Conservation (phyloP, 2,329 filamentous ascomycete genomes). For the Alternaria metachromatica region DNA sequence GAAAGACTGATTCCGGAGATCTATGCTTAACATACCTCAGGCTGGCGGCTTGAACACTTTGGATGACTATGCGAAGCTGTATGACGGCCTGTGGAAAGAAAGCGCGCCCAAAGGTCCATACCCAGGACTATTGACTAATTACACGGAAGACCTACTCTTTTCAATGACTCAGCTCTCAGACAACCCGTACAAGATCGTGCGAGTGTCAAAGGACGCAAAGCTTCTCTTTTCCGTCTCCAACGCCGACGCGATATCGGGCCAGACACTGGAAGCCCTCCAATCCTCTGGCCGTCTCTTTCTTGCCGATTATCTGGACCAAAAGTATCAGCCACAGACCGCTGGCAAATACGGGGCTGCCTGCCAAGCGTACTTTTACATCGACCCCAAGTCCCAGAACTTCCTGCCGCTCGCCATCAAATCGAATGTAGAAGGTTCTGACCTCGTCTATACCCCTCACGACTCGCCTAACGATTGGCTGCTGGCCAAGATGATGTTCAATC, state of each 20-base stretch:
- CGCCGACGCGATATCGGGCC: not conserved
- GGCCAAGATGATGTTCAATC: slow-evolving; percentile 59
- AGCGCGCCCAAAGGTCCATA: not conserved
- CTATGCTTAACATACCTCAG: not conserved
- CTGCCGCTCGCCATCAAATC: slow-evolving; percentile 59
- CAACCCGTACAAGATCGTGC: slow-evolving; percentile 11
- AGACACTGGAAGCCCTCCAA: slow-evolving; percentile 44
- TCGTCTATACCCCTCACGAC: slow-evolving; percentile 58
- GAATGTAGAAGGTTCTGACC: slow-evolving; percentile 48
- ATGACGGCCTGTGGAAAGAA: not conserved
- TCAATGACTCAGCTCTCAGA: slow-evolving; percentile 18
- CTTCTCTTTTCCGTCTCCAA: slow-evolving; percentile 9
- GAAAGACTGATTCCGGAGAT: no score
- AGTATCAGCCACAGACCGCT: not conserved
- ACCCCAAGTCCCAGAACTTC: slow-evolving; percentile 49
- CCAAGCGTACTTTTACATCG: slow-evolving; percentile 58
- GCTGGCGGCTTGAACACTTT: not conserved
- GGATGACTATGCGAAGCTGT: slow-evolving; percentile 3
- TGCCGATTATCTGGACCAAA: not conserved
- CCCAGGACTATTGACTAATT: slow-evolving; percentile 18
- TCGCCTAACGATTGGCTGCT: slow-evolving; percentile 57
- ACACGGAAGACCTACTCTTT: slow-evolving; percentile 19
- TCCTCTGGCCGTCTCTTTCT: slow-evolving; percentile 44
- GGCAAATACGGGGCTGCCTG: slow-evolving; percentile 49
- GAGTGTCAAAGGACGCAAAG: slow-evolving; percentile 4